Evolutionary conservation across 2,329 filamentous ascomycete species (phyloP), one percentile per base, ranked within the genome.

Genomic region (Xylaria hypoxylon): DNA sequence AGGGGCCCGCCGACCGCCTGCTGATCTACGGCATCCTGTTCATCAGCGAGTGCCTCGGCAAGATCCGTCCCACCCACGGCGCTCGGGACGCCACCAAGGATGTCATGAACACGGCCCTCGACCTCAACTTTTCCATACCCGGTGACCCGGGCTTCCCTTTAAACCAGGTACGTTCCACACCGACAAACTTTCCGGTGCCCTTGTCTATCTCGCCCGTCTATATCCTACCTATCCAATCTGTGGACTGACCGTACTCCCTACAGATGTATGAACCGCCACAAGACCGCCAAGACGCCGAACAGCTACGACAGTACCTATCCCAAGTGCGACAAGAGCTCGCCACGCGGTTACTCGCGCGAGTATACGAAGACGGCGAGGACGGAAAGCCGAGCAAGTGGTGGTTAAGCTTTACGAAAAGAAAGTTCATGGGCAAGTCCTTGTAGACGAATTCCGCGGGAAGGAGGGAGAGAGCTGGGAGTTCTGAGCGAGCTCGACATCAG

Each of bases 381-480:
- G 80, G 92, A 81, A 87, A 87, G 81, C 88, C 88, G 62, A 87
- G 83, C 80, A 88, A 96, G 89, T 98, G 95, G 93, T 99, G 96
- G 96, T 82, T 99, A 79, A 98, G 96, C 85, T 99, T 97, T 80
- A 93, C 92, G 60, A 98, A 98, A 90, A 90, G 96, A 83, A 97
- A 97, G 89, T 99, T 99, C 79, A 98, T 99, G 96, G 94, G 94
- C 79, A 98, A 98, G 89, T 87, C 88, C 72, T 83, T 96, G 81
- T 94, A 85, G 15, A 22, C 40, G 31, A 19, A 4, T 44, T 13
- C 17, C 8, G 11, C 28, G 8, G 28, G 33, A 17, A 31, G 22
- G 26, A n/a, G 15, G 22, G 5, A 53, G 19, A 59, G 26, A 50
- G 45, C 40, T 15, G 1, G 28, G 33, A 28, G n/a, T 44, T 33